phyloP scores from a whole-genome alignment of 345 rosid species.

The Eutrema heterophyllum region DNA sequence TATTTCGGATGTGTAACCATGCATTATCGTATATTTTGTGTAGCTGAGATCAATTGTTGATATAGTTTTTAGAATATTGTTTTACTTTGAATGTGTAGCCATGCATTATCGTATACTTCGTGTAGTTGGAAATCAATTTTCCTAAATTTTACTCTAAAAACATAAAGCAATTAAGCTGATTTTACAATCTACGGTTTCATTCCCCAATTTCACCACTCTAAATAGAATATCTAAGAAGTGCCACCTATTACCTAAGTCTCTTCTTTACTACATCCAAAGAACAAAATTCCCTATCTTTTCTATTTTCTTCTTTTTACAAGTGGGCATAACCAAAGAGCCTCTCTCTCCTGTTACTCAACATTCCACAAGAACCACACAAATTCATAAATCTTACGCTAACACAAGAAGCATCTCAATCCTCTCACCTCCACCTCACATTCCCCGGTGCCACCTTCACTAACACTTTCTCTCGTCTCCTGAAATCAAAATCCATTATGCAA shows the following conservation, averaged over 20 bases:
- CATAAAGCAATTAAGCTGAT: too few species aligned
- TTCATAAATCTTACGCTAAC: background rate
- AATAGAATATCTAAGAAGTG: background rate
- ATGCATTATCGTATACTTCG: too few species aligned
- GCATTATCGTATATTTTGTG: too few species aligned
- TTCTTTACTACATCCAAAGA: slow-evolving; percentile 16
- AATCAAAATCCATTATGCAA: slow-evolving; percentile 25
- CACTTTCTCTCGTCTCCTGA: slow-evolving; percentile 18
- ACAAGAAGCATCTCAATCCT: slow-evolving; percentile 30
- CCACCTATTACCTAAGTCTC: too few species aligned
- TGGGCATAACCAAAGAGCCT: slow-evolving; percentile 11
- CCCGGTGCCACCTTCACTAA: slow-evolving; percentile 23
- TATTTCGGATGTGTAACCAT: too few species aligned
- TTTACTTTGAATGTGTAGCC: too few species aligned
- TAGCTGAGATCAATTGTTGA: too few species aligned
- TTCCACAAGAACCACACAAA: slow-evolving; percentile 31
- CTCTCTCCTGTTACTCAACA: background rate
- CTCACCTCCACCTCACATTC: slow-evolving; percentile 35
- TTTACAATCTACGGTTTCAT: too few species aligned
- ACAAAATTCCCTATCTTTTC: background rate
- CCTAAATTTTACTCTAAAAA: too few species aligned
- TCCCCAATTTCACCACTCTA: too few species aligned
- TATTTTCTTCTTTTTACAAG: background rate
- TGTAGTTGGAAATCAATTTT: too few species aligned
- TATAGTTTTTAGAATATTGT: too few species aligned